phyloP scores from a whole-genome alignment of 2,329 filamentous ascomycete genomes.

The Fonsecaea erecta region DNA sequence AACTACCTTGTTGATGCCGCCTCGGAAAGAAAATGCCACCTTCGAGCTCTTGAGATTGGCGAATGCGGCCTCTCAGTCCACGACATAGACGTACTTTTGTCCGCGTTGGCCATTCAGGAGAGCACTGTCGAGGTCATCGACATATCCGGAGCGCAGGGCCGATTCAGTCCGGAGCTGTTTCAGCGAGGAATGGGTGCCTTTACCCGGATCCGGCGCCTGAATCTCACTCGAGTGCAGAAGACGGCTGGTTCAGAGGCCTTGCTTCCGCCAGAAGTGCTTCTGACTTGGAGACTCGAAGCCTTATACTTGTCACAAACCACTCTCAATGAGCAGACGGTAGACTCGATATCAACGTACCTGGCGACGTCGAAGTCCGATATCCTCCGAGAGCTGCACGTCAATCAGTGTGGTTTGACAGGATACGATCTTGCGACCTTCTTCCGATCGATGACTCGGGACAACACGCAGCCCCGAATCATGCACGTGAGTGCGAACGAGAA shows the following conservation, averaged over 20 bases:
- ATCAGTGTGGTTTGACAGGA: slow-evolving; percentile 69
- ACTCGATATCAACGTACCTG: slow-evolving; percentile 69
- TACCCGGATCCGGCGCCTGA: slow-evolving; percentile 67
- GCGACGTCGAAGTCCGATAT: slow-evolving; percentile 63
- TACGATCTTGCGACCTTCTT: slow-evolving; percentile 68
- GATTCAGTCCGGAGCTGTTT: slow-evolving; percentile 67
- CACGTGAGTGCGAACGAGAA: slow-evolving; percentile 71
- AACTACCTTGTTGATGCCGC: slow-evolving; percentile 70
- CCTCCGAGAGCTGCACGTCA: slow-evolving; percentile 65
- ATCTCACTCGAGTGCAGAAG: slow-evolving; percentile 67
- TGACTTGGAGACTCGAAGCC: slow-evolving; percentile 70
- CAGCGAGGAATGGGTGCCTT: slow-evolving; percentile 70
- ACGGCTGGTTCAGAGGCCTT: slow-evolving; percentile 67
- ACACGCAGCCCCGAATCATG: slow-evolving; percentile 59
- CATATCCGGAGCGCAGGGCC: slow-evolving; percentile 69
- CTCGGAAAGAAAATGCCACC: slow-evolving; percentile 66
- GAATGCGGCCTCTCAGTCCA: slow-evolving; percentile 61
- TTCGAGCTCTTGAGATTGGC: slow-evolving; percentile 70
- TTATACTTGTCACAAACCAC: slow-evolving; percentile 67
- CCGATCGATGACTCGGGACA: slow-evolving; percentile 62
- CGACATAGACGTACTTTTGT: slow-evolving; percentile 63
- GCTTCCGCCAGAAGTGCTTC: slow-evolving; percentile 67
- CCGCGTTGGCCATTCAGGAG: slow-evolving; percentile 67
- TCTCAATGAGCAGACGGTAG: slow-evolving; percentile 66
- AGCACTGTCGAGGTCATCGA: slow-evolving; percentile 70